Base-by-base conservation (phyloP, 2,329 filamentous ascomycete species). In the Xylaria multiplex region DNA sequence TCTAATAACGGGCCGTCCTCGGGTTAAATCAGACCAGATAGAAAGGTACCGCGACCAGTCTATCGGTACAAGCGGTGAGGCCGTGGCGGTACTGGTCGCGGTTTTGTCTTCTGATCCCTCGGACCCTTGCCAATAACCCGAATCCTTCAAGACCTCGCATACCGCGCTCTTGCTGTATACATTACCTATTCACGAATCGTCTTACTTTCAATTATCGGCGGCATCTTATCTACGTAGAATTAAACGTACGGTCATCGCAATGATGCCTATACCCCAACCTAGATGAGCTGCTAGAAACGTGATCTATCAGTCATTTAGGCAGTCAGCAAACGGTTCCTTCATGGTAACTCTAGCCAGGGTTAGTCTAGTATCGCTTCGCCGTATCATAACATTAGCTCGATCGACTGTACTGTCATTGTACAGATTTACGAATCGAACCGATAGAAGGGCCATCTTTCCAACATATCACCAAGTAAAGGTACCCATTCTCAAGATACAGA, bases 1-100 rank as follows among this genome's bases (percentile, higher is more conserved):
- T 27, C 43, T 42, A 42, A 50, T n/a, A 55, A 49, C 43, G 43
- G 43, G 45, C 56, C 43, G 22, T 64, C 45, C 48, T 59, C 64
- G 22, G 60, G 30, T 27, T n/a, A 49, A 8, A 48, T 35, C 24
- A 19, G 40, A 16, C 37, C 11, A 37, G 8, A 60, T 43, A n/a
- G 14, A 22, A 40, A 45, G 24, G 22, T 40, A 37, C 35, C 35
- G 35, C 14, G 37, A 24, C 9, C 52, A 42, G 37, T 8, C 42
- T 3, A 13, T 46, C 42, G 14, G 16, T 35, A n/a, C 16, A 35
- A 46, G 40, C 54, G 42, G 54, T 27, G 27, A 46, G 13, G 40
- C 54, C 54, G 54, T 57, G 40, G n/a, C 40, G 11, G 40, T 43
- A 43, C 27, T 19, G 22, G 13, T 6, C 16, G 7, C 35, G 42